Evolutionary conservation across 2,329 filamentous ascomycete genomes (phyloP), one percentile per base, ranked within the genome.

Genomic region (Esteya vermicola): DNA sequence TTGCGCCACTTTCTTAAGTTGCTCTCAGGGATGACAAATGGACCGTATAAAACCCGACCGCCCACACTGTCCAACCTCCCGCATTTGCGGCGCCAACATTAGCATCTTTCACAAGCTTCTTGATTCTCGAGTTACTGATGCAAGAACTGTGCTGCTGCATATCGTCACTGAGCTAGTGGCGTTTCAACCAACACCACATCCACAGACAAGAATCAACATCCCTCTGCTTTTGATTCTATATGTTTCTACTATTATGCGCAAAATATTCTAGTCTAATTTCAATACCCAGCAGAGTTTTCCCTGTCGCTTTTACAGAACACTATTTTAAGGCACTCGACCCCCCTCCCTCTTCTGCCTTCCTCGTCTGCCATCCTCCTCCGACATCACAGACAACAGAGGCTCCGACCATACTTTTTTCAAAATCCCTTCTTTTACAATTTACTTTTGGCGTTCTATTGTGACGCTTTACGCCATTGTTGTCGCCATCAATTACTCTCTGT

Each of bases 51-150:
- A 36, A 40, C 40, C 43, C 21, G 28, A 39, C 34, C 23, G 36
- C 43, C 44, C 47, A 48, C 45, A 48, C 47, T 47, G 47, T 48
- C 47, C 45, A 45, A 33, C 44, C 44, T 46, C 44, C 41, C 38
- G 37, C 38, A 39, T 45, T 41, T 34, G 26, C 38, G 33, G 28
- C 45, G 38, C 38, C 44, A 36, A 40, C 40, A 28, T 36, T 36
- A n/a, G 26, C 35, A 33, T 35, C 37, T 31, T 39, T 41, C 40
- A 38, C 41, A 45, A 43, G 43, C 43, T 45, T 33, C 43, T 23
- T 40, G n/a, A n/a, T n/a, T n/a, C n/a, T n/a, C n/a, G n/a, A 31
- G 34, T 30, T 21, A 32, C 31, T 27, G 33, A 27, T 35, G 30
- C 31, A 30, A n/a, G 16, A 33, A n/a, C 20, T 32, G 20, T n/a